Base-by-base conservation (phyloP, 805 yeast genomes). In the Sugiyamaella chiloensis region DNA sequence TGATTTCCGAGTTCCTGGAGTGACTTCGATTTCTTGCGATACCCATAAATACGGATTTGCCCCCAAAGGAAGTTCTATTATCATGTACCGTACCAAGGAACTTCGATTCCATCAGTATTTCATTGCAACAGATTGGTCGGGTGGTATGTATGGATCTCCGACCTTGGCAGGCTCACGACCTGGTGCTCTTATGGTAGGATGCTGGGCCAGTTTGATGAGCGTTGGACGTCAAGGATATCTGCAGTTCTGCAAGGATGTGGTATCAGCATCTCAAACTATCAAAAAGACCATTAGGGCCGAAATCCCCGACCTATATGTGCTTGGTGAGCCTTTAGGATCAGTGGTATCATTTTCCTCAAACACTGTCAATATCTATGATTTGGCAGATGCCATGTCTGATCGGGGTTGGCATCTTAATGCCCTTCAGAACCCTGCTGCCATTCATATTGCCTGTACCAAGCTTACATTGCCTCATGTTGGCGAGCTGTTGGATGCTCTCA, bases 11-110 rank as follows among this genome's bases (percentile, higher is more conserved):
- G 74, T 88, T 2, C 84, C 87, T 0, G 93, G 75, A 26, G 98
- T 93, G n/a, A 93, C 98, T 0, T 89, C 97, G 2, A 91, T 91
- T 49, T 87, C 96, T n/a, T 93, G 98, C 68, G 99, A 91, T 64
- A 91, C 99, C n/a, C 99, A 91, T 72, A 91, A 91, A 66, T 91
- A 91, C 62, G 99, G 98, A 1, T 93, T 91, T 73, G 97, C 98
- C 6, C 99, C 99, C 32, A 91, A 91, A 67, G 99, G 99, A 7
- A 84, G 95, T 0, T 87, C 96, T 0, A 76, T 91, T 20, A 85
- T 93, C 58, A 84, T 93, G 96, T 93, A 93, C 66, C 77, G 97
- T 40, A 68, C 75, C 52, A 58, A 75, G 0, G 74, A 77, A 49
- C 74, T 88, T 48, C 75, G 99, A 49, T 76, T 76, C 55, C 75